Percentiles rank a stretch among this genome's conserved stretches.
phyloP scores from a whole-genome alignment of 148 eudicot species.

The Gaultheria prostrata region DNA sequence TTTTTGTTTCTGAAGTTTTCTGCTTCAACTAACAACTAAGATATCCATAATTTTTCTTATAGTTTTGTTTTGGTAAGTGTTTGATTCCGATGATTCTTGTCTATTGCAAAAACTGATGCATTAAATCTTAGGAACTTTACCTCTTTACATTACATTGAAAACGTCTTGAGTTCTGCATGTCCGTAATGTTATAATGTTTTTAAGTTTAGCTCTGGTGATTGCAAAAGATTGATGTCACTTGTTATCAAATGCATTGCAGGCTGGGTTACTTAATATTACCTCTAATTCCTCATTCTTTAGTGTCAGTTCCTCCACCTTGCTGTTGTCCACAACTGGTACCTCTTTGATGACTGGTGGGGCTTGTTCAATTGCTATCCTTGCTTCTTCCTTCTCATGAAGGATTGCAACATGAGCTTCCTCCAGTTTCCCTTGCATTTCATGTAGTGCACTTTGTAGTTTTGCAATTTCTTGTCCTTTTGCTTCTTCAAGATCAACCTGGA shows the following conservation, averaged over 20 bases:
- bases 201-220: not conserved
- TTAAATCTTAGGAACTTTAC: not conserved
- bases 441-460: slow-evolving; percentile 63
- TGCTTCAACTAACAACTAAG: not conserved
- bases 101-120: not conserved
- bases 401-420: slow-evolving; percentile 77
- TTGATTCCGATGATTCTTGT: not conserved
- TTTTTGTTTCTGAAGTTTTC: not conserved
- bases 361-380: slow-evolving; percentile 89
- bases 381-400: slow-evolving; percentile 87
- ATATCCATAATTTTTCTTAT: not conserved
- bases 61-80: not conserved
- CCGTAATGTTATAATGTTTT: not conserved
- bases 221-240: not conserved
- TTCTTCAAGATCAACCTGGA: slow-evolving; percentile 92
- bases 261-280: slow-evolving; percentile 30
- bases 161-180: slow-evolving; percentile 3
- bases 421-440: slow-evolving; percentile 59
- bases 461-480: slow-evolving; percentile 81
- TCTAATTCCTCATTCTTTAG: slow-evolving; percentile 44
- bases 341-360: slow-evolving; percentile 97
- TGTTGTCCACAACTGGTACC: slow-evolving; percentile 69
- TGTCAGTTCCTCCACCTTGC: slow-evolving; percentile 53
- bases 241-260: slow-evolving; percentile 8
- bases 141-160: not conserved